Evolutionary conservation across 202 grass and related monocot genomes (phyloP), one percentile per base, ranked within the genome.

Genomic region (Schoenoplectus tabernaemontani): DNA sequence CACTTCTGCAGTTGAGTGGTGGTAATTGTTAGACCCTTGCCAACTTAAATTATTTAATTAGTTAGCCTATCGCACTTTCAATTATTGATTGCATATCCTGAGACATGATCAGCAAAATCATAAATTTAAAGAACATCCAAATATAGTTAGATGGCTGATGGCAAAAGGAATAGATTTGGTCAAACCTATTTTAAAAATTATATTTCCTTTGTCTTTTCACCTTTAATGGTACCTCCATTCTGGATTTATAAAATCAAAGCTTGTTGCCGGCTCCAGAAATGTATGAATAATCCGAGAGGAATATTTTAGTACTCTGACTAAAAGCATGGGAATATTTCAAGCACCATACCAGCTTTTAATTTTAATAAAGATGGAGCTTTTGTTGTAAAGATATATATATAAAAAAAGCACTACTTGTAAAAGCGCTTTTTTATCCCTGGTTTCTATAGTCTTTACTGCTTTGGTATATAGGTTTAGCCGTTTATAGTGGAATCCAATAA

Each of bases 351-450:
- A 32, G 57, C 57, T 80, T 65, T 80, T 64, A 65, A 80, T 63
- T 80, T 80, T 64, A 51, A 51, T 32, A 80, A 80, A 80, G 78
- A 80, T 65, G 78, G 41, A 64, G 78, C 39, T 80, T 64, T 80
- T 80, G 58, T 65, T 2, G 42, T 46, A 65, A 80, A 80, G 59
- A n/a, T n/a, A n/a, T n/a, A n/a, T n/a, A n/a, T n/a, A 65, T 80
- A 36, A 24, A 65, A 59, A 80, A 80, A 65, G 59, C 78, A 44
- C 15, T 64, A 5, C n/a, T 17, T 65, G 58, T 80, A 80, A 65
- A 79, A 80, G 57, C 17, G 23, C 59, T 65, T 80, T 80, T 65
- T 80, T 38, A 80, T 64, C 17, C 41, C 65, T 80, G 23, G 24
- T 9, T 22, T 69, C 65, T 69, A 65, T 61, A 32, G 57, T 80